Evolutionary conservation across 208 protist species (phyloP).

Genomic region (Angomonas deanei): DNA sequence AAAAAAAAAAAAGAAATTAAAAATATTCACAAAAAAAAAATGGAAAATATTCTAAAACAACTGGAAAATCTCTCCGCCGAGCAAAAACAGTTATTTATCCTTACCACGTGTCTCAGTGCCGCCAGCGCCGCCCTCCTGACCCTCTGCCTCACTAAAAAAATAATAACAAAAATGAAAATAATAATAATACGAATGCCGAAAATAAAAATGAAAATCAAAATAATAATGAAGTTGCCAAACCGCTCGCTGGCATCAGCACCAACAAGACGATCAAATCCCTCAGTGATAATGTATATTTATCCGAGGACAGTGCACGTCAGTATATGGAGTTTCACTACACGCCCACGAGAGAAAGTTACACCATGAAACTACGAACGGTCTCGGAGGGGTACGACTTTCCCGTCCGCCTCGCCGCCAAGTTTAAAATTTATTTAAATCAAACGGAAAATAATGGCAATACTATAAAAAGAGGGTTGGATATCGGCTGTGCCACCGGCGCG

Average conservation of each 20-base stretch:
- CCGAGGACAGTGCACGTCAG: conserved; percentile 44
- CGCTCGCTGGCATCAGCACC: neutral
- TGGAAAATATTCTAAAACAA: neutral
- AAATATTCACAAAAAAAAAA: neutral
- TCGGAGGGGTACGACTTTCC: conserved; percentile 73
- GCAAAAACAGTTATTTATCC: neutral
- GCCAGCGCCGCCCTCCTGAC: neutral
- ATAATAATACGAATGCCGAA: too few relatives aligned
- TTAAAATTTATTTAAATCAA: conserved; percentile 24
- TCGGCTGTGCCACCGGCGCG: conserved; percentile 80
- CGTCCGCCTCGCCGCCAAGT: conserved; percentile 51
- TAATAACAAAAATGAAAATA: too few relatives aligned
- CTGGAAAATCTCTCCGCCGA: neutral
- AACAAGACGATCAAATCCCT: conserved; percentile 8
- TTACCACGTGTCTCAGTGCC: neutral
- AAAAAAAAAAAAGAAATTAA: neutral
- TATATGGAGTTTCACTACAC: conserved; percentile 88
- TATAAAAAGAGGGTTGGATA: conserved; percentile 42
- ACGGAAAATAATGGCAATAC: neutral
- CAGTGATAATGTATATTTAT: conserved; percentile 62
- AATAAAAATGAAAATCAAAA: too few relatives aligned
- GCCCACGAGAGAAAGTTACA: conserved; percentile 40
- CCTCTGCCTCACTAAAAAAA: too few relatives aligned
- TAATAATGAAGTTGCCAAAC: neutral
- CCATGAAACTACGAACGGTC: conserved; percentile 24